Conservation (phyloP, 2,329 filamentous ascomycete species). For the Pseudonectria foliicola region DNA sequence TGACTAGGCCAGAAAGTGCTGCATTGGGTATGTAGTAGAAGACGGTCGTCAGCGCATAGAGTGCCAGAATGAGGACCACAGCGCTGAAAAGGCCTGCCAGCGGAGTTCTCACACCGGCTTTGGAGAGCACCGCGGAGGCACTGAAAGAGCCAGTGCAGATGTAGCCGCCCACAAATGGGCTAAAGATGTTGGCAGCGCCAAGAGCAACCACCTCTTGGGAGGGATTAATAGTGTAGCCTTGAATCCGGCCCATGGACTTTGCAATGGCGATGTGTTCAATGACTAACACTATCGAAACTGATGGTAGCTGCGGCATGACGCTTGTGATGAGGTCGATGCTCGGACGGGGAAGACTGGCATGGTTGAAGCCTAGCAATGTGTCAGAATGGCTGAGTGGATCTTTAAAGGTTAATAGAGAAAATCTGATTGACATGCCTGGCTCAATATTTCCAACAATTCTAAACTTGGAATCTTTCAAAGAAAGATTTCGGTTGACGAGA, state of each 20-base stretch:
- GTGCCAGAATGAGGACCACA: constrained; percentile 64
- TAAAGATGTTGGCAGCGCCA: constrained; percentile 67
- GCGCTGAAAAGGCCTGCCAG: constrained; percentile 74
- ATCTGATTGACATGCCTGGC: constrained; percentile 35
- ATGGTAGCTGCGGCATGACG: constrained; percentile 58
- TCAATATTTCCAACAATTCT: constrained; percentile 60
- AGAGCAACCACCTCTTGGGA: constrained; percentile 76
- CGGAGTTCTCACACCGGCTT: constrained; percentile 74
- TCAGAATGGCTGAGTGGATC: no score
- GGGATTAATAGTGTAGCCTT: constrained; percentile 72
- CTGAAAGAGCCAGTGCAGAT: constrained; percentile 42
- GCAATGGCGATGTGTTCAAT: constrained; percentile 81
- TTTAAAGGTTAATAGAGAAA: no score
- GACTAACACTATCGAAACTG: constrained; percentile 67
- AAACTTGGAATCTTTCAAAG: constrained; percentile 44
- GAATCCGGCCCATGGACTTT: constrained; percentile 73
- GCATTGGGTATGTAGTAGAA: constrained; percentile 77
- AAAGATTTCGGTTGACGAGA: constrained; percentile 51
- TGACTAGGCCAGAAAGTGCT: constrained; percentile 67
- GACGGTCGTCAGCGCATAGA: constrained; percentile 69
- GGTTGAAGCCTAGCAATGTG: constrained; percentile 48
- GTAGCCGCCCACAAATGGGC: constrained; percentile 61
- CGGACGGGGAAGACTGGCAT: constrained; percentile 53
- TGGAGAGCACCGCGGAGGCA: constrained; percentile 76
- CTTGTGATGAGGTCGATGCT: constrained; percentile 47